A percentile compares a stretch with the other conserved stretches of the same genome.
phyloP scores from a whole-genome alignment of 2,329 filamentous ascomycete species.

The Chaetoscypha palmicola region DNA sequence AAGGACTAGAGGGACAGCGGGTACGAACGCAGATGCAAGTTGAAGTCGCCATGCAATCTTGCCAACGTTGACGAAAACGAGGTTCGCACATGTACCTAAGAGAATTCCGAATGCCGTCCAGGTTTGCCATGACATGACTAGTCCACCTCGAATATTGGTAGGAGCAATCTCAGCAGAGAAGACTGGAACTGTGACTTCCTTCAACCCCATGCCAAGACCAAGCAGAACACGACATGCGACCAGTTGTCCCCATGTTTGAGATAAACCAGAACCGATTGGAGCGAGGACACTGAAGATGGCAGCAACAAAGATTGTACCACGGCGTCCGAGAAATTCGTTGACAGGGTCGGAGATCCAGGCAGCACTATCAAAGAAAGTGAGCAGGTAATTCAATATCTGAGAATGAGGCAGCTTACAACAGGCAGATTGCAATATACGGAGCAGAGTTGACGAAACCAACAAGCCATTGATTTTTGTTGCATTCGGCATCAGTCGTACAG shows the following conservation, averaged over 20 bases:
- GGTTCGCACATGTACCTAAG: slow-evolving; percentile 33
- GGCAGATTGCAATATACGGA: slow-evolving; percentile 44
- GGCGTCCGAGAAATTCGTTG: slow-evolving; percentile 56
- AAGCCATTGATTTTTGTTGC: slow-evolving; percentile 36
- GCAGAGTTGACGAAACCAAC: slow-evolving; percentile 52
- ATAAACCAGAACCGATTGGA: slow-evolving; percentile 51
- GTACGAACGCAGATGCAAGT: slow-evolving; percentile 57
- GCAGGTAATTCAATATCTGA: slow-evolving; percentile 29
- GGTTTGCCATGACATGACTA: slow-evolving; percentile 81
- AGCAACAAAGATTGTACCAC: slow-evolving; percentile 67
- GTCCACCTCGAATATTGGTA: slow-evolving; percentile 46
- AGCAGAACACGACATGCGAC: slow-evolving; percentile 47
- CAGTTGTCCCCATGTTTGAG: slow-evolving; percentile 52
- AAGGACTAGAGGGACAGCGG: slow-evolving; percentile 48
- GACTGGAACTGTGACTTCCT: slow-evolving; percentile 41
- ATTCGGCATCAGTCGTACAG: slow-evolving; percentile 7
- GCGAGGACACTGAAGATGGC: slow-evolving; percentile 50
- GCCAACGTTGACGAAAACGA: slow-evolving; percentile 47
- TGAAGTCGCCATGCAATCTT: slow-evolving; percentile 55
- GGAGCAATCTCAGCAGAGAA: slow-evolving; percentile 49
- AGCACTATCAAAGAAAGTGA: slow-evolving; percentile 40
- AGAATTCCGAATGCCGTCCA: slow-evolving; percentile 59
- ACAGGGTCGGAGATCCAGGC: slow-evolving; percentile 62
- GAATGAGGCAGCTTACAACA: slow-evolving; percentile 31
- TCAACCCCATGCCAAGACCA: slow-evolving; percentile 54